These are phyloP conservation scores for Cinchona pubescens DNA, from an alignment of 257 asterid species.

Conservation along the genomic window DNA sequence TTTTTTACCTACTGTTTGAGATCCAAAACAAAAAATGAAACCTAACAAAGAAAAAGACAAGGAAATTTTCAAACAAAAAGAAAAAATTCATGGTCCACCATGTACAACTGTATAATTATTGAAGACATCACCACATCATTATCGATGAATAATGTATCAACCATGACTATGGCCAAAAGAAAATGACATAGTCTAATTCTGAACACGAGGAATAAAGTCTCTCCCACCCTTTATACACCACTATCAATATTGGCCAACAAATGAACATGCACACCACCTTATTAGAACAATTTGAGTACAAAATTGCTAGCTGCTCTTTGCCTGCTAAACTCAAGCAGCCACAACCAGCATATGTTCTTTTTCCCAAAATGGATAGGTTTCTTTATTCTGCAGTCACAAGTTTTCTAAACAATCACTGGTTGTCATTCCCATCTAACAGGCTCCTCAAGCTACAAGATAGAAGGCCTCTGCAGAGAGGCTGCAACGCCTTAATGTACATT, in stretches of 20 bases:
- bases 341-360: conserved; percentile 19
- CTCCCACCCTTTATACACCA: not conserved
- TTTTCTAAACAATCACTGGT: conserved; percentile 24
- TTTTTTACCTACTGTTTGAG: no score
- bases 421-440: conserved; percentile 47
- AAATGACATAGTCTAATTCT: not conserved
- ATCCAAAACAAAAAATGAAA: no score
- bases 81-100: not conserved
- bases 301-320: conserved; percentile 19
- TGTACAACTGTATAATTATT: not conserved
- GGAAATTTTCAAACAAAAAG: not conserved
- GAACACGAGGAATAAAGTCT: not conserved
- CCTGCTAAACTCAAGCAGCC: conserved; percentile 27
- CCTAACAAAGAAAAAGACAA: not conserved
- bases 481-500: conserved; percentile 49
- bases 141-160: no score
- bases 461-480: conserved; percentile 75
- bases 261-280: conserved; percentile 30
- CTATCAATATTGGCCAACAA: no score
- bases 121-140: not conserved
- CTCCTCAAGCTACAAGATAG: conserved; percentile 57
- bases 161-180: not conserved
- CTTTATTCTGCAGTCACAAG: not conserved
- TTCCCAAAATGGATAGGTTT: conserved; percentile 15
- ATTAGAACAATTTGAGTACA: conserved; percentile 20